Conservation (phyloP, 805 yeast genomes). For the Priceomyces medius region DNA sequence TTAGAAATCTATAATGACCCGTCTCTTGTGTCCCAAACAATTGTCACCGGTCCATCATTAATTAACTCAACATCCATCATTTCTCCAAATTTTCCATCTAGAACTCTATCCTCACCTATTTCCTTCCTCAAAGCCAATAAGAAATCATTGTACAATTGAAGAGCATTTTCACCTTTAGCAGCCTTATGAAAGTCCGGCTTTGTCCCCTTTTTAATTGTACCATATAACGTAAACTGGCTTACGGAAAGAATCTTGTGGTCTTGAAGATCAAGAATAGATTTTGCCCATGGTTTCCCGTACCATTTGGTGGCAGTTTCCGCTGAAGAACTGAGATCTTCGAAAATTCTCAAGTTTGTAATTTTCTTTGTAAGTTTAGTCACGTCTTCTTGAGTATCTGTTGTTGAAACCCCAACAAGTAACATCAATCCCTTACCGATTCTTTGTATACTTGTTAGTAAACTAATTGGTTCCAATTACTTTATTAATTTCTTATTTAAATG, state of each 20-base stretch:
- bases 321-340: slow-evolving; percentile 57
- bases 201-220: slow-evolving; percentile 82
- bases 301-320: slow-evolving; percentile 45
- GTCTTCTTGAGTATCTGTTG: slow-evolving; percentile 74
- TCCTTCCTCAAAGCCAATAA: slow-evolving; percentile 45
- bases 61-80: slow-evolving; percentile 92
- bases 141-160: slow-evolving; percentile 53
- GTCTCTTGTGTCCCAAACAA: slow-evolving; percentile 70
- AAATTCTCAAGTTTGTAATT: slow-evolving; percentile 62
- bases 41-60: slow-evolving; percentile 94
- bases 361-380: slow-evolving; percentile 67
- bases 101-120: slow-evolving; percentile 62
- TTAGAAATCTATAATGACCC: slow-evolving; percentile 8
- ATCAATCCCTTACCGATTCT: slow-evolving; percentile 69
- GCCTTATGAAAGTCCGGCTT: slow-evolving; percentile 95
- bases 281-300: slow-evolving; percentile 75
- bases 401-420: slow-evolving; percentile 81
- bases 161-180: slow-evolving; percentile 69
- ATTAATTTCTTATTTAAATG: background rate
- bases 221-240: slow-evolving; percentile 90
- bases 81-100: slow-evolving; percentile 92
- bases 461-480: too few species aligned
- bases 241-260: slow-evolving; percentile 78
- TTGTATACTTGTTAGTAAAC: background rate
- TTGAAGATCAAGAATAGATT: slow-evolving; percentile 56